phyloP scores from a whole-genome alignment of 805 yeast genomes.

The Torulaspora gathmanii region DNA sequence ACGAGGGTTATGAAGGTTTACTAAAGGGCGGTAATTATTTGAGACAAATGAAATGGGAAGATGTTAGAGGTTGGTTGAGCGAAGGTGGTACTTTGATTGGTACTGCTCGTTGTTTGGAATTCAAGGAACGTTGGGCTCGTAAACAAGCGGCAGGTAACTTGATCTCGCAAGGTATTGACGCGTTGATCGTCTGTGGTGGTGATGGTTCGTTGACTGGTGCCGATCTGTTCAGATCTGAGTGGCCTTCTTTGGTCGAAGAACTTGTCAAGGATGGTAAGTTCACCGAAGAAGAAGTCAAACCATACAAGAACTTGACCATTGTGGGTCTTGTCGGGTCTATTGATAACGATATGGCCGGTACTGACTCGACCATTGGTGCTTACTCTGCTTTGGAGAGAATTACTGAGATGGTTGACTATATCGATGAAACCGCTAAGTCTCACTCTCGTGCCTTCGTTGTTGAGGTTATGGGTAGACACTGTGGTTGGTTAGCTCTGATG shows the following conservation, averaged over 20 bases:
- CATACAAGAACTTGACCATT: conserved; percentile 69
- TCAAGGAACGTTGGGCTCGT: conserved; percentile 82
- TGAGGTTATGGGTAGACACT: conserved; percentile 98
- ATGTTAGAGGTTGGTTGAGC: conserved; percentile 88
- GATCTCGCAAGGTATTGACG: conserved; percentile 86
- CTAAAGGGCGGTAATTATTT: conserved; percentile 79
- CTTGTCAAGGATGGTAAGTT: conserved; percentile 53
- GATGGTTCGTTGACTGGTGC: conserved; percentile 99
- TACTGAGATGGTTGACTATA: conserved; percentile 90
- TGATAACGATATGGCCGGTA: conserved; percentile 96
- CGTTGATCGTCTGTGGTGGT: conserved; percentile 95
- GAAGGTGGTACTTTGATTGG: conserved; percentile 96
- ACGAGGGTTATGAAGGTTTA: conserved; percentile 93
- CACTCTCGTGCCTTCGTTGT: conserved; percentile 97
- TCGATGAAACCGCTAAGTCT: conserved; percentile 95
- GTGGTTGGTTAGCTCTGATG: conserved; percentile 98
- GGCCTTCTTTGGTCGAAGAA: conserved; percentile 85
- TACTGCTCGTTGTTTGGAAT: conserved; percentile 87
- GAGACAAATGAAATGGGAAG: conserved; percentile 83
- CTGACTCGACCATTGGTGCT: conserved; percentile 96
- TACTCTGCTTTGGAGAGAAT: conserved; percentile 89
- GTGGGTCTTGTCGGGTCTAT: conserved; percentile 96
- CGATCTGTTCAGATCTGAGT: conserved; percentile 85
- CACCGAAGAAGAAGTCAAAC: conserved; percentile 53
- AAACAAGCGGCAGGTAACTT: conserved; percentile 77